Percentiles rank a stretch among this genome's conserved stretches.
Conservation (phyloP, 2,329 filamentous ascomycete species). For the Pseudogymnoascus sp. region DNA sequence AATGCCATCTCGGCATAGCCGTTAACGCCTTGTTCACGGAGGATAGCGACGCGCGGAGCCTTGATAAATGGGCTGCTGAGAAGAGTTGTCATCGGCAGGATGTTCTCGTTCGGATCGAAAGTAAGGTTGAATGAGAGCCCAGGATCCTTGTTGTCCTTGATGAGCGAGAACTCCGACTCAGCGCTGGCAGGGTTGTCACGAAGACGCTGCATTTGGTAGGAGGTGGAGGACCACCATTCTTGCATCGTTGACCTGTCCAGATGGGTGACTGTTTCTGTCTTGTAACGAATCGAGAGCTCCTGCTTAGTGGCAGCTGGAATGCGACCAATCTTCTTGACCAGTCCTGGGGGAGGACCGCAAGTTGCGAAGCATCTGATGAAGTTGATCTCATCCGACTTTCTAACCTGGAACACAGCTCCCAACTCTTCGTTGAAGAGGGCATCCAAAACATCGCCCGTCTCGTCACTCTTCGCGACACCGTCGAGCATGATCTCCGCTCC, state of each 20-base stretch:
- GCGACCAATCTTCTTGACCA: conserved; percentile 77
- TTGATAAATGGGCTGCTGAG: conserved; percentile 46
- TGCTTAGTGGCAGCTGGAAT: conserved; percentile 64
- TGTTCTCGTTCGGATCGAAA: conserved; percentile 67
- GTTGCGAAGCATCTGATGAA: conserved; percentile 90
- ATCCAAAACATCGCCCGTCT: conserved; percentile 55
- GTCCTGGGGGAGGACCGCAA: conserved; percentile 69
- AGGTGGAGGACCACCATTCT: conserved; percentile 80
- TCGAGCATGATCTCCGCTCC: conserved; percentile 82
- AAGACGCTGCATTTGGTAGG: conserved; percentile 81
- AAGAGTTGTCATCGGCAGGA: conserved; percentile 53
- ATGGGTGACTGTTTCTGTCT: conserved; percentile 57
- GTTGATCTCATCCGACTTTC: conserved; percentile 70
- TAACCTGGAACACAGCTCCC: conserved; percentile 90
- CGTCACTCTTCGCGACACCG: conserved; percentile 53
- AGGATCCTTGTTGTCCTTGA: conserved; percentile 66
- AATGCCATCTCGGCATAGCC: conserved; percentile 97
- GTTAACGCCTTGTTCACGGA: conserved; percentile 93
- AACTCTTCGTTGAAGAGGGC: conserved; percentile 93
- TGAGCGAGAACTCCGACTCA: conserved; percentile 68
- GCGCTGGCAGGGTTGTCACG: conserved; percentile 84
- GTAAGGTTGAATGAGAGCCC: conserved; percentile 78
- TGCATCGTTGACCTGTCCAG: conserved; percentile 67
- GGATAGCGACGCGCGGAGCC: conserved; percentile 72
- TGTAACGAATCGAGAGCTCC: conserved; percentile 65